These are phyloP conservation scores for Ceratorhiza oryzae-sativae DNA, from an alignment of 1,284 basidiomycete genomes.

Conservation along the genomic window DNA sequence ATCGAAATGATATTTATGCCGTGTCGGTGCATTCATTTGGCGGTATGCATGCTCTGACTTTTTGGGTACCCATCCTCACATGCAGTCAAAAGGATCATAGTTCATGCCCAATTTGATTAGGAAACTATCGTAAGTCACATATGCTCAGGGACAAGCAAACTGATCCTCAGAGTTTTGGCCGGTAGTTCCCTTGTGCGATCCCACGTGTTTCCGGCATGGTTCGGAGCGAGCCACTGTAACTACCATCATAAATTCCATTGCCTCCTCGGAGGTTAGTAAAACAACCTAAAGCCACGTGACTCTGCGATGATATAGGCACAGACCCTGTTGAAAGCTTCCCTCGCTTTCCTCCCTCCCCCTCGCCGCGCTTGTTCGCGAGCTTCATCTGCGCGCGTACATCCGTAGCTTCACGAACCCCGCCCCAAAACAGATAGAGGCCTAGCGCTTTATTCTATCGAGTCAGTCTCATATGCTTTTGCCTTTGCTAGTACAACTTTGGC, in stretches of 20 bases:
- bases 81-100: no score
- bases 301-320: not conserved
- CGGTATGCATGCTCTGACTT: not conserved
- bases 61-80: not conserved
- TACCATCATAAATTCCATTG: slow-evolving; percentile 17
- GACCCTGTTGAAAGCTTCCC: slow-evolving; percentile 19
- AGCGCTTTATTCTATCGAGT: slow-evolving; percentile 23
- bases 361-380: slow-evolving; percentile 11
- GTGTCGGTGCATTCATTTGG: not conserved
- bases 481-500: slow-evolving; percentile 3
- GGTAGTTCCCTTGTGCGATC: not conserved
- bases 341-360: slow-evolving; percentile 2
- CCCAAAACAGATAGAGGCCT: slow-evolving; percentile 22
- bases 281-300: slow-evolving; percentile 24
- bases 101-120: no score
- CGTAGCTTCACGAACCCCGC: slow-evolving; percentile 19
- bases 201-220: slow-evolving; percentile 1
- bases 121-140: no score
- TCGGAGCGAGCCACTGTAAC: slow-evolving; percentile 4
- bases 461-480: slow-evolving; percentile 8
- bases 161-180: not conserved
- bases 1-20: not conserved
- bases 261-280: slow-evolving; percentile 18
- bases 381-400: slow-evolving; percentile 18
- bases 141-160: no score